Conservation (phyloP, 2,329 filamentous ascomycete genomes). For the Kalmusia sp. region DNA sequence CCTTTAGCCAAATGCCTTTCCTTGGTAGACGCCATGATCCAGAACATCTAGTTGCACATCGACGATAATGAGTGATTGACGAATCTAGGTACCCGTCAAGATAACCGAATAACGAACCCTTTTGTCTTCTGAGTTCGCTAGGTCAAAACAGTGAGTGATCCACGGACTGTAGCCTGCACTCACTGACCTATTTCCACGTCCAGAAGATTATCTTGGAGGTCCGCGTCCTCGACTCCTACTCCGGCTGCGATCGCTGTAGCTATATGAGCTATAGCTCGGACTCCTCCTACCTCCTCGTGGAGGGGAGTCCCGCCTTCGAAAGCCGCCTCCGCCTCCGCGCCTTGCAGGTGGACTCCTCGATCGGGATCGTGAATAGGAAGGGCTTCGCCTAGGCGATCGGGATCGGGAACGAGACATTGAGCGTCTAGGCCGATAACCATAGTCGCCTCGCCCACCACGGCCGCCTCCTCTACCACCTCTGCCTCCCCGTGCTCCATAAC, state of each 20-base stretch:
- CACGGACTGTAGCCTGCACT: too few relatives aligned
- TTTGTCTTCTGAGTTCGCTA: too few relatives aligned
- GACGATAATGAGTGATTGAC: too few relatives aligned
- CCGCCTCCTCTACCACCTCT: constrained; percentile 41
- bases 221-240: constrained; percentile 49
- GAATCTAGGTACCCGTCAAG: too few relatives aligned
- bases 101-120: too few relatives aligned
- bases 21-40: too few relatives aligned
- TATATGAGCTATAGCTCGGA: constrained; percentile 69
- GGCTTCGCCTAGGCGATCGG: constrained; percentile 50
- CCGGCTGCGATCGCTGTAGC: constrained; percentile 59
- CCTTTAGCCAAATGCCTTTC: too few relatives aligned
- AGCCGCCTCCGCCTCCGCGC: constrained; percentile 30
- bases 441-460: constrained; percentile 45
- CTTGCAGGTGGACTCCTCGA: constrained; percentile 42
- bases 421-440: constrained; percentile 31
- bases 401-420: constrained; percentile 48
- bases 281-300: constrained; percentile 60
- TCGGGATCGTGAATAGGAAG: constrained; percentile 48
- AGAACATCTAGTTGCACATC: too few relatives aligned
- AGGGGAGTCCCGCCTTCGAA: constrained; percentile 49
- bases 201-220: too few relatives aligned
- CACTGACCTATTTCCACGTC: too few relatives aligned
- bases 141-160: too few relatives aligned
- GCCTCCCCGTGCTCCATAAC: constrained; percentile 39